Evolutionary conservation across 2,329 filamentous ascomycete species (phyloP).

Genomic region (Metarhizium rileyi): DNA sequence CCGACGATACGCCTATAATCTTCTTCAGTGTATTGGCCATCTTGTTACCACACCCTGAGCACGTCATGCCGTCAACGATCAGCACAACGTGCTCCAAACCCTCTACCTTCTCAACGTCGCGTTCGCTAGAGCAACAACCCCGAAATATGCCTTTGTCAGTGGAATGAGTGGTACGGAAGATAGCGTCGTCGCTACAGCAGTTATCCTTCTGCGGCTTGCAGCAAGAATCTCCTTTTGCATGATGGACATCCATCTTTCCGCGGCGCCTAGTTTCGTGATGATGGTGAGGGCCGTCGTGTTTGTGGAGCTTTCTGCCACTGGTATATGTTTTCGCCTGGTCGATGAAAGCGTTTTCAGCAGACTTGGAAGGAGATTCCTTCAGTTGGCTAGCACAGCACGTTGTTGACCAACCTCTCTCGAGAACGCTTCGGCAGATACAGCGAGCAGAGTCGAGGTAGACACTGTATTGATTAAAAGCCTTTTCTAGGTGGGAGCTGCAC

Average conservation of each 20-base stretch:
- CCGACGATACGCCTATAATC: conserved; percentile 19
- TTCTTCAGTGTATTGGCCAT: conserved; percentile 18
- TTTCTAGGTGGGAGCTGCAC: conserved; percentile 21
- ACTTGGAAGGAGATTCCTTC: not conserved
- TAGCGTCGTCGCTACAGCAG: conserved; percentile 7
- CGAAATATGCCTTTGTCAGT: not conserved
- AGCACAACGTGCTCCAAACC: conserved; percentile 18
- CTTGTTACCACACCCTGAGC: conserved; percentile 26
- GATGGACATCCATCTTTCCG: conserved; percentile 9
- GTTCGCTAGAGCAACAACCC: not conserved
- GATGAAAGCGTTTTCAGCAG: not conserved
- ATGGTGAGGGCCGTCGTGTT: conserved; percentile 9
- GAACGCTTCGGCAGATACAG: conserved; percentile 26
- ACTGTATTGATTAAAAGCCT: conserved; percentile 24
- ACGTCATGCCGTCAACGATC: conserved; percentile 26
- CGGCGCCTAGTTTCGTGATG: conserved; percentile 14
- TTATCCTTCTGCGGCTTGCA: conserved; percentile 5
- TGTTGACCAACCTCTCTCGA: conserved; percentile 17
- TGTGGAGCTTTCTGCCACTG: conserved; percentile 6
- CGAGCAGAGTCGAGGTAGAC: conserved; percentile 26
- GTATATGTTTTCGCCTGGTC: not conserved
- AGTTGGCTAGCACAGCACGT: conserved; percentile 17
- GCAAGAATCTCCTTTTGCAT: conserved; percentile 4
- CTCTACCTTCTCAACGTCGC: conserved; percentile 18
- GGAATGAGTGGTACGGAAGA: conserved; percentile 2